phyloP scores from a whole-genome alignment of 2,329 filamentous ascomycete genomes.

The Beauveria varroae region DNA sequence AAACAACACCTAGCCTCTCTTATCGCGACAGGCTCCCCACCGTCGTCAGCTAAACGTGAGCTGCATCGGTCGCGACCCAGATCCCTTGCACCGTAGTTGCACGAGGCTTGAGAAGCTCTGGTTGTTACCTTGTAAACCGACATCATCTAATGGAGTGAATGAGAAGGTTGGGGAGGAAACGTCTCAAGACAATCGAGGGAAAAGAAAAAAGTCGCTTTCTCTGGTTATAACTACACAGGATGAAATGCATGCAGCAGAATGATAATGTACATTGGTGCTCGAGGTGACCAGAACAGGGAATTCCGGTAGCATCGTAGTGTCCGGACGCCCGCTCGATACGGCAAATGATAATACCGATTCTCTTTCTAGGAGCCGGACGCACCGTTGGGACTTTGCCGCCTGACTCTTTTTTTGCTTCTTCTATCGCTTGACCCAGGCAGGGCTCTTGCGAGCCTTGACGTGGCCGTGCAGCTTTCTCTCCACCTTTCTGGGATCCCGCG shows the following conservation, averaged over 20 bases:
- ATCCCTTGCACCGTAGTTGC: neutral
- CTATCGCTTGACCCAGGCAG: constrained; percentile 88
- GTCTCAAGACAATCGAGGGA: neutral
- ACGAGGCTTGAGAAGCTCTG: neutral
- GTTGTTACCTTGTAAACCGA: neutral
- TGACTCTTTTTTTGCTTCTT: neutral
- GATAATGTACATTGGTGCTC: constrained; percentile 4
- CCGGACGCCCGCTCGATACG: neutral
- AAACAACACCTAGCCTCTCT: neutral
- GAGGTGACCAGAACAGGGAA: neutral
- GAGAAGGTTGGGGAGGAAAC: no score
- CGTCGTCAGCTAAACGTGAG: neutral
- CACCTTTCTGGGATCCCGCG: constrained; percentile 82
- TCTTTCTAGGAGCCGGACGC: neutral
- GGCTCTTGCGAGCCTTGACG: constrained; percentile 96
- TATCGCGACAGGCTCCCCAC: neutral
- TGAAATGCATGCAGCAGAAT: constrained; percentile 1
- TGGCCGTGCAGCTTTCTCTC: constrained; percentile 98
- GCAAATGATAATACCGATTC: neutral
- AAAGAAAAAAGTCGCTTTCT: constrained; percentile 5
- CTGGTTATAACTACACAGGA: constrained; percentile 2
- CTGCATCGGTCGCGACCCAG: neutral
- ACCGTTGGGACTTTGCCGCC: neutral
- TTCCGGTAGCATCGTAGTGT: neutral
- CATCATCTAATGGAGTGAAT: neutral